These are phyloP conservation scores for Eremothecium gossypii DNA, from an alignment of 1,139 yeast species.

Conservation along the genomic window DNA sequence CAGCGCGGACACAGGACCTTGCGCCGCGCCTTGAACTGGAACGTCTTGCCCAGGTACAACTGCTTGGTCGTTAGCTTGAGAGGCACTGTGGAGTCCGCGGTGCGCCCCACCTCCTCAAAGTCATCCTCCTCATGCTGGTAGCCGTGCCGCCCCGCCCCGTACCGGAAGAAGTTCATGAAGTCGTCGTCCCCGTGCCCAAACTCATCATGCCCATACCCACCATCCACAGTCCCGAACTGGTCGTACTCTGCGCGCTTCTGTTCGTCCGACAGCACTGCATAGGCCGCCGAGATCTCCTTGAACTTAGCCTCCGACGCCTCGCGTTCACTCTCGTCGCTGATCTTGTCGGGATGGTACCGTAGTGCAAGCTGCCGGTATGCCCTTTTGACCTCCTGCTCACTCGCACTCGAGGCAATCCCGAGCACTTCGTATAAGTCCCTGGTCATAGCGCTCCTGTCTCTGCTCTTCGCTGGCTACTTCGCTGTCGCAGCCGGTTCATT, in stretches of 20 bases:
- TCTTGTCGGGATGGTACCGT: slow-evolving; percentile 75
- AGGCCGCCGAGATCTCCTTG: slow-evolving; percentile 70
- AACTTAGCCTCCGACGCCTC: slow-evolving; percentile 61
- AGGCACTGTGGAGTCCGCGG: slow-evolving; percentile 63
- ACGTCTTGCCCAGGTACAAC: slow-evolving; percentile 69
- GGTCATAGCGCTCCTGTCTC: not conserved
- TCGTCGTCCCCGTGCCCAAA: slow-evolving; percentile 47
- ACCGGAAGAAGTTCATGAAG: slow-evolving; percentile 57
- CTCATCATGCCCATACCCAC: slow-evolving; percentile 19
- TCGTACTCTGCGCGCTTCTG: slow-evolving; percentile 48
- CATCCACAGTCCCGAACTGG: slow-evolving; percentile 43
- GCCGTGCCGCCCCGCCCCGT: slow-evolving; percentile 10
- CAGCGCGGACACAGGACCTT: slow-evolving; percentile 64
- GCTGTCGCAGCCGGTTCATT: too few species aligned
- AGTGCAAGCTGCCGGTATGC: slow-evolving; percentile 73
- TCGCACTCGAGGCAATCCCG: slow-evolving; percentile 56
- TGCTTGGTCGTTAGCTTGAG: slow-evolving; percentile 44
- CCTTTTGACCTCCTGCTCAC: slow-evolving; percentile 56
- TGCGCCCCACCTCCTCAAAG: slow-evolving; percentile 25
- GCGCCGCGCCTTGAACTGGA: slow-evolving; percentile 67
- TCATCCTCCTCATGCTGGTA: slow-evolving; percentile 11
- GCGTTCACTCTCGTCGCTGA: slow-evolving; percentile 48
- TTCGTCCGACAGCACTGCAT: slow-evolving; percentile 64
- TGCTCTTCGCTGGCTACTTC: too few species aligned
- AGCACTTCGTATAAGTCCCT: slow-evolving; percentile 53